Base-by-base conservation (phyloP, 202 grass and related monocot species). In the Carex arenaria region DNA sequence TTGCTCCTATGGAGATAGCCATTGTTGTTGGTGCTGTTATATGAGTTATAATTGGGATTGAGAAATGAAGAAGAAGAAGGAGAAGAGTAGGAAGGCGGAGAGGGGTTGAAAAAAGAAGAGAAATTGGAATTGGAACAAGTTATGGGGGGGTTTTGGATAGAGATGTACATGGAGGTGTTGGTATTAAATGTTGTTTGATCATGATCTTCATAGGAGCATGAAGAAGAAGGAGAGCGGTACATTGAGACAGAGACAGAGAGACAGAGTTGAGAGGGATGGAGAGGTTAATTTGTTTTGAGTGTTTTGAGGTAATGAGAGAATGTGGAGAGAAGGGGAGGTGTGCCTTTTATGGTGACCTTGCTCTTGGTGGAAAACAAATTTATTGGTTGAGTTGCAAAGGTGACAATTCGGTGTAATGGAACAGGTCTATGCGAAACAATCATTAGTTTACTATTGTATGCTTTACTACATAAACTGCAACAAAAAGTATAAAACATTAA, bases 1-100 rank as follows among this genome's bases (percentile, higher is more conserved):
- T 60, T 80, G 84, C 84, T 86, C 73, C 64, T 52, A 1, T 80
- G 84, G 64, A 86, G 76, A 31, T 70, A 86, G 20, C 53, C 19
- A 38, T 59, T 78, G 54, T 54, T 19, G 66, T 5, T 66, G 12
- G 11, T 34, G 64, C 5, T 43, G 18, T 31, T 22, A 54, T 75
- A 61, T 19, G 83, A 85, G 71, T 52, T 51, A 19, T 45, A 45
- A 45, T 45, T 55, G 12, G 62, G 57, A n/a, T 78, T 34, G 26
- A 63, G 75, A 51, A 68, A 57, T 7, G 57, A 52, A 4, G 78
- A 55, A 32, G 82, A 43, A 32, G 82, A 43, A 17, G 82, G 28
- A 17, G 82, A 75, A 45, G 61, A 82, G 67, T 60, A 84, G 19
- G 82, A 81, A 57, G 76, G 76, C 38, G 76, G 72, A 75, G 85